Evolutionary conservation across 2,329 filamentous ascomycete species (phyloP), one percentile per base, ranked within the genome.

Genomic region (Phaeosphaeriaceae sp.): DNA sequence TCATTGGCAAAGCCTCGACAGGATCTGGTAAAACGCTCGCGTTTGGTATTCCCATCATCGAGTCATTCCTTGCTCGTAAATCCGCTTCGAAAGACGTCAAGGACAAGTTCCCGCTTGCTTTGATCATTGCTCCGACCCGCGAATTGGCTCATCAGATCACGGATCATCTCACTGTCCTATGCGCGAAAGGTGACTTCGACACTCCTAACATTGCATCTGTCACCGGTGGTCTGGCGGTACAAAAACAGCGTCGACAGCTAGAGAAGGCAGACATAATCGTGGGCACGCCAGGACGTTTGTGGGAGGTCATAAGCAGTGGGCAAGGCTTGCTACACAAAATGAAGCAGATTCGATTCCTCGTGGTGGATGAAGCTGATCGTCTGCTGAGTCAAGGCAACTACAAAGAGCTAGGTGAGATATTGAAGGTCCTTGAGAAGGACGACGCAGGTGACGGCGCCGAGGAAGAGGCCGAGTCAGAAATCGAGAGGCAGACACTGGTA

Each of bases 1-100:
- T 98, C 17, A 91, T 99, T 63, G 95, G 95, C 44, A 99, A 99
- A 80, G 95, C 95, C 1, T 90, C 94, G 11, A 99, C 95, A 0
- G 95, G 95, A 65, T 98, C 95, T 15, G 95, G 95, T 68, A 99
- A 99, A 80, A 99, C 95, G 0, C 82, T 99, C 46, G 94, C 95
- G 0, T 99, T 97, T 76, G 92, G 90, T 1, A 93, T 99, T 61
- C 95, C 95, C 0, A 95, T 99, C 55, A 82, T 98, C 10, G 93
- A 99, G 76, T 84, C 86, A 54, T 97, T 90, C 83, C 79, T 99
- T 7, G 84, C 68, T 11, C 61, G 63, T 5, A 57, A 59, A 86
- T 58, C 72, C 73, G 55, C 60, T 41, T 22, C 58, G 31, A 62
- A 76, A 75, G 57, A 75, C 24, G 7, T 53, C 5, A 63, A 69